Percentiles rank a stretch among this genome's conserved stretches.
Evolutionary conservation across 331 rosid genomes (phyloP).

Genomic region (Pyrus hybrid): DNA sequence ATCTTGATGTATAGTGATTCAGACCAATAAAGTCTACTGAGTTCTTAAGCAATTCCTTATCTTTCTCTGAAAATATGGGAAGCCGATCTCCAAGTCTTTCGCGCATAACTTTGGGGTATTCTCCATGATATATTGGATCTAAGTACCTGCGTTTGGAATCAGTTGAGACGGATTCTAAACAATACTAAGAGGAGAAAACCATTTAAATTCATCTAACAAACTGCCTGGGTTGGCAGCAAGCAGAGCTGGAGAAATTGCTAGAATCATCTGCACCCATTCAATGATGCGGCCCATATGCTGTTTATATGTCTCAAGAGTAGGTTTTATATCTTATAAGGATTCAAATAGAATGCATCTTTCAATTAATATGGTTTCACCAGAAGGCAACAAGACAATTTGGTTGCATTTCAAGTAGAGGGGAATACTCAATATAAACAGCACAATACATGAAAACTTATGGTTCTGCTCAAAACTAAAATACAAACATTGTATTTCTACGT

Average conservation of each 20-base stretch:
- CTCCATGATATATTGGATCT: constrained; percentile 71
- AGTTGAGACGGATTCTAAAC: not conserved
- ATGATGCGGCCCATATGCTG: not conserved
- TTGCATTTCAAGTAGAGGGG: not conserved
- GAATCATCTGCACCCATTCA: not conserved
- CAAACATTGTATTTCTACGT: not conserved
- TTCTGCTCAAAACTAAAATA: not conserved
- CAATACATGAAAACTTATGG: not conserved
- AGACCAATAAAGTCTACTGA: constrained; percentile 72
- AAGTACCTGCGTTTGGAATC: constrained; percentile 49
- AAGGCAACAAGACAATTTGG: not conserved
- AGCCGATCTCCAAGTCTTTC: constrained; percentile 72
- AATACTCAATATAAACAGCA: not conserved
- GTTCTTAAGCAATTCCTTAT: constrained; percentile 52
- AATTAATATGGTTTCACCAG: not conserved
- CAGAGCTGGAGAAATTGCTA: not conserved
- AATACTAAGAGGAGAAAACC: not conserved
- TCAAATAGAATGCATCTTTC: not conserved
- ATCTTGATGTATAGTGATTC: constrained; percentile 86
- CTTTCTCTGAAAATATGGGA: constrained; percentile 77
- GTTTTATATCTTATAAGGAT: not conserved
- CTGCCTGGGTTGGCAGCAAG: not conserved
- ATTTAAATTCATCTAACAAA: not conserved
- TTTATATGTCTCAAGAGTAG: not conserved
- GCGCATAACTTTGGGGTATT: constrained; percentile 74